phyloP scores from a whole-genome alignment of 177 flowering plant species.

The Vitis hybrid region DNA sequence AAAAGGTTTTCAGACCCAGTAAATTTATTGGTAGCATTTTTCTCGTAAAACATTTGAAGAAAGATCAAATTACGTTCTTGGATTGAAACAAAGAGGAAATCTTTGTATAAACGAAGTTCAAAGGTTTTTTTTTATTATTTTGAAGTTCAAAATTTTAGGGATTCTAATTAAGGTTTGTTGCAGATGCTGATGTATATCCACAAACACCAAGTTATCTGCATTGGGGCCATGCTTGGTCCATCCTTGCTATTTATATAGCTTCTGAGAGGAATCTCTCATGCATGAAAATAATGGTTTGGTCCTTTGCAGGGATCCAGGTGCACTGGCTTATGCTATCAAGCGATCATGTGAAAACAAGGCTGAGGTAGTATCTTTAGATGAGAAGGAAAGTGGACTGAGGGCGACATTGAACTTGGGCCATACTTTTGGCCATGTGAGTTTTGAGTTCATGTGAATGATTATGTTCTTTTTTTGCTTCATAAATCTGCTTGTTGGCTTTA shows the following conservation, averaged over 20 bases:
- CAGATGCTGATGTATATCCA: no score
- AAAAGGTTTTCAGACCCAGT: no score
- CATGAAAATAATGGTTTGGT: constrained; percentile 1
- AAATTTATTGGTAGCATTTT: not conserved
- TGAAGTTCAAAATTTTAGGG: no score
- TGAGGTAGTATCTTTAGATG: constrained; percentile 93
- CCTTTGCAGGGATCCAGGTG: constrained; percentile 73
- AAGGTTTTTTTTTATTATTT: no score
- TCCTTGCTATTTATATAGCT: not conserved
- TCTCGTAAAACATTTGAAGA: not conserved
- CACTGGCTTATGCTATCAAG: constrained; percentile 89
- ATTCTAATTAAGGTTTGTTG: no score
- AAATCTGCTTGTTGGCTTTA: not conserved
- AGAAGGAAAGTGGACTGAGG: constrained; percentile 93
- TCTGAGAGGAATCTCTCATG: not conserved
- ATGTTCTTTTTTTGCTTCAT: not conserved
- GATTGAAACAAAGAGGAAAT: not conserved
- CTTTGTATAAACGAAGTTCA: not conserved
- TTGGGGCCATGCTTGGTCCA: no score
- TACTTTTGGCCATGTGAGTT: constrained; percentile 96
- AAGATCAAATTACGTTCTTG: not conserved
- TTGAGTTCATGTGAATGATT: not conserved
- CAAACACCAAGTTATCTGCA: no score
- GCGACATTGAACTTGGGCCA: constrained; percentile 97
- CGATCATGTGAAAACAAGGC: constrained; percentile 99